Percentiles rank a stretch among this genome's conserved stretches.
Evolutionary conservation across 2,329 filamentous ascomycete species (phyloP).

Genomic region (Cryphonectria naterciae): DNA sequence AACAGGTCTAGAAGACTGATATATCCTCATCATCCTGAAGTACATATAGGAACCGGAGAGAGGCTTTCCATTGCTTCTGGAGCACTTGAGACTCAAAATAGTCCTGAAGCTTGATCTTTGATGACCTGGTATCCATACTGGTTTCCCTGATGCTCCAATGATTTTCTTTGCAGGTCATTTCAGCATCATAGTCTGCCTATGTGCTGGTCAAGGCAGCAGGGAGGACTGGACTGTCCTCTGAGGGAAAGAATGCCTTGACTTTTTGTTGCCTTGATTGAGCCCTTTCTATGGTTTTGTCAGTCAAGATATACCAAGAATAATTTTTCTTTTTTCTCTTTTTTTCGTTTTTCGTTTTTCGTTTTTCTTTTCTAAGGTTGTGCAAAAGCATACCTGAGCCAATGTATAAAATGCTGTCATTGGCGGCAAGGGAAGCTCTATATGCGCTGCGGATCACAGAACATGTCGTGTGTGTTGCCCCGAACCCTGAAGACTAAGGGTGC

Average conservation of each 20-base stretch:
- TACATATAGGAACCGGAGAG: not conserved
- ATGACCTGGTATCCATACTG: not conserved
- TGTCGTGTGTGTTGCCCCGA: not conserved
- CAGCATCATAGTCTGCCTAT: not conserved
- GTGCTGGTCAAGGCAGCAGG: not conserved
- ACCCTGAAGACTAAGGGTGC: not conserved
- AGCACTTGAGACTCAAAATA: not conserved
- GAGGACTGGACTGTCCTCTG: not conserved
- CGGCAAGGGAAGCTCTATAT: not conserved
- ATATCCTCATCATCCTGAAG: not conserved
- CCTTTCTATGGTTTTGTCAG: not conserved
- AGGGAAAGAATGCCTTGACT: not conserved
- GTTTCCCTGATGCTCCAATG: not conserved
- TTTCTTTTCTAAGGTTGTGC: not conserved
- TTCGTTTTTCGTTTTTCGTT: too few species aligned
- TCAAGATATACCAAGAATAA: not conserved
- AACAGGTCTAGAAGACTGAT: not conserved
- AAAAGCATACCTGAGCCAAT: not conserved
- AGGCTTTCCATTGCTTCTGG: not conserved
- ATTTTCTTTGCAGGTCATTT: not conserved
- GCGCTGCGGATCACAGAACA: not conserved
- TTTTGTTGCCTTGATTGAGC: not conserved
- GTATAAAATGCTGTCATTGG: not conserved
- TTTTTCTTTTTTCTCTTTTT: too few species aligned
- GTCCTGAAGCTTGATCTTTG: not conserved